phyloP scores from a whole-genome alignment of 306 rosid species.

The Corylus americana region DNA sequence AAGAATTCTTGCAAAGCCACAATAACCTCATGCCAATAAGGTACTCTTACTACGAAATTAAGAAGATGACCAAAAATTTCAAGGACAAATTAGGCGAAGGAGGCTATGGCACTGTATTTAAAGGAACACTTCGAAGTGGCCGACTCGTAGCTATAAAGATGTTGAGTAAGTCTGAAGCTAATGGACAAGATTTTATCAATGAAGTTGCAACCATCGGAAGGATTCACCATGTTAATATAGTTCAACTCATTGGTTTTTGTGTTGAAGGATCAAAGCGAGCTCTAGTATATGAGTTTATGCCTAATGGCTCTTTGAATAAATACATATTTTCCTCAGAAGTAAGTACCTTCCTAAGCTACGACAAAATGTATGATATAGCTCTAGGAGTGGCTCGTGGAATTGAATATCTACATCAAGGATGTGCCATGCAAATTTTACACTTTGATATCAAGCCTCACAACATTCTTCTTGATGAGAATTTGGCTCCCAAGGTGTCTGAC shows the following conservation, averaged over 20 bases:
- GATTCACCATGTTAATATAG: constrained; percentile 27
- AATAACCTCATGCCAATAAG: constrained; percentile 10
- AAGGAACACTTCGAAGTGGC: constrained; percentile 20
- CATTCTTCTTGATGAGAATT: neutral
- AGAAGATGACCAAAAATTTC: constrained; percentile 20
- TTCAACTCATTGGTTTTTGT: constrained; percentile 25
- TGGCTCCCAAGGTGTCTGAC: neutral
- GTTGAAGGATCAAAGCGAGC: constrained; percentile 23
- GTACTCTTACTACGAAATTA: constrained; percentile 25
- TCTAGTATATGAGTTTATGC: constrained; percentile 26
- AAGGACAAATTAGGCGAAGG: constrained; percentile 22
- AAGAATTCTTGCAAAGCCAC: neutral
- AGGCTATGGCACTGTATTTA: constrained; percentile 21
- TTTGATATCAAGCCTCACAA: neutral
- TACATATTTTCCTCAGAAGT: constrained; percentile 18
- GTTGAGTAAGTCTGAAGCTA: neutral
- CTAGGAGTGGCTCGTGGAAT: neutral
- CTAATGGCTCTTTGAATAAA: constrained; percentile 31
- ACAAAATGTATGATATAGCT: neutral
- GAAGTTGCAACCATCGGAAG: constrained; percentile 23
- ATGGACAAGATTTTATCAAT: constrained; percentile 30
- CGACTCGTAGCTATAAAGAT: constrained; percentile 22
- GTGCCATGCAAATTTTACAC: neutral
- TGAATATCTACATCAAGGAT: constrained; percentile 3
- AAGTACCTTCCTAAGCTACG: neutral